These are phyloP conservation scores for Boletus reticuloceps DNA, from an alignment of 768 basidiomycete genomes.

Conservation along the genomic window DNA sequence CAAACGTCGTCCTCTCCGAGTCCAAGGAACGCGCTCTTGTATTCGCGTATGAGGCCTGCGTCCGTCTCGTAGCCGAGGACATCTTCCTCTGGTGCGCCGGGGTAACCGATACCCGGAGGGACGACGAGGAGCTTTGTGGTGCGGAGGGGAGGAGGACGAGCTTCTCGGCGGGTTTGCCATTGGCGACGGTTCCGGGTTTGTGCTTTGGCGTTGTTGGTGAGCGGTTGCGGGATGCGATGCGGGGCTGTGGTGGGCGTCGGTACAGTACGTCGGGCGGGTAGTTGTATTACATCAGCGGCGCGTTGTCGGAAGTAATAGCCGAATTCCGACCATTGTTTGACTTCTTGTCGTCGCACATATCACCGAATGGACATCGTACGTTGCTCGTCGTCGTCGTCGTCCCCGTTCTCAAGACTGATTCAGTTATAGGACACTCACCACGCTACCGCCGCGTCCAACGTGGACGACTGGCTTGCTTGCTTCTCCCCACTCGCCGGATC, in stretches of 20 bases:
- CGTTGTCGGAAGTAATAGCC: constrained; percentile 4
- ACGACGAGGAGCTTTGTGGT: constrained; percentile 70
- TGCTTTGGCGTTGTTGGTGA: constrained; percentile 14
- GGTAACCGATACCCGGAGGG: constrained; percentile 10
- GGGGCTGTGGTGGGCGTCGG: constrained; percentile 24
- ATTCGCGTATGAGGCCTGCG: constrained; percentile 60
- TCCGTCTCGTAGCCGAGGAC: constrained; percentile 65
- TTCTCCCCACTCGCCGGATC: constrained; percentile 45
- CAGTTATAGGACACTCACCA: constrained; percentile 15
- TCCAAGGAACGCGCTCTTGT: constrained; percentile 89
- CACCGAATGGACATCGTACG: constrained; percentile 29
- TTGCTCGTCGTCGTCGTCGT: constrained; percentile 4
- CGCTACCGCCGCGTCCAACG: constrained; percentile 4
- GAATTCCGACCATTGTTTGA: constrained; percentile 11
- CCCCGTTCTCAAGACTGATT: background rate
- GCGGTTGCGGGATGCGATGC: constrained; percentile 16
- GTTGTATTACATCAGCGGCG: constrained; percentile 7
- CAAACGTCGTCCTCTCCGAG: constrained; percentile 93
- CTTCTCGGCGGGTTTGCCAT: constrained; percentile 68
- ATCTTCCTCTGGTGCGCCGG: constrained; percentile 38
- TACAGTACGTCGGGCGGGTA: constrained; percentile 16
- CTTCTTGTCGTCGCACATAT: too few species aligned
- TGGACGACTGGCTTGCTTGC: constrained; percentile 25
- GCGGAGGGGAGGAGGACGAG: constrained; percentile 88
- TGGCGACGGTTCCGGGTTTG: constrained; percentile 17